Conservation (phyloP, 805 yeast species). For the Peterozyma toletana region DNA sequence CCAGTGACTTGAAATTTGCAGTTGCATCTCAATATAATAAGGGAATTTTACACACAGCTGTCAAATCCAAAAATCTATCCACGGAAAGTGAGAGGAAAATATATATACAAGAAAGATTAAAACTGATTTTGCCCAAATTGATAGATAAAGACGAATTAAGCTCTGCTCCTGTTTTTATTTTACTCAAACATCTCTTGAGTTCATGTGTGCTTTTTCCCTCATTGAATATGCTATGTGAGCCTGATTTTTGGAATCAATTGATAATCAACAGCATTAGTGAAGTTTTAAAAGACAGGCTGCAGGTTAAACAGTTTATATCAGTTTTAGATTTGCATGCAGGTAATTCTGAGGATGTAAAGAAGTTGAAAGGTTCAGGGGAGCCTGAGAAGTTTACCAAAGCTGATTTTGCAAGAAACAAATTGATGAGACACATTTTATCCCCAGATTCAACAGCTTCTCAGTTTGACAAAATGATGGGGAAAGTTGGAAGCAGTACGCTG, state of each 20-base stretch:
- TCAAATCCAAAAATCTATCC: conserved; percentile 28
- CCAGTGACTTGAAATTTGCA: conserved; percentile 30
- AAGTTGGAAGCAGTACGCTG: conserved; percentile 24
- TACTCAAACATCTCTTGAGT: conserved; percentile 59
- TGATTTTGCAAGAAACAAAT: conserved; percentile 11
- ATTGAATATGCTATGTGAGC: conserved; percentile 46
- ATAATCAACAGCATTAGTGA: conserved; percentile 54
- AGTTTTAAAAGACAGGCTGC: conserved; percentile 63
- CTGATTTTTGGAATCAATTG: conserved; percentile 70
- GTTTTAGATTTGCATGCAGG: conserved; percentile 61
- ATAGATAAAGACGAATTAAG: conserved; percentile 37
- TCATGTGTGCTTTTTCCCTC: conserved; percentile 50
- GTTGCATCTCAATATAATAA: conserved; percentile 37
- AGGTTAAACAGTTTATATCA: conserved; percentile 64
- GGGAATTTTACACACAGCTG: conserved; percentile 55
- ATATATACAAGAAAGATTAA: conserved; percentile 39
- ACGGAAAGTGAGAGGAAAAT: conserved; percentile 35
- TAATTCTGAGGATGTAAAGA: background rate
- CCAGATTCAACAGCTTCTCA: conserved; percentile 31
- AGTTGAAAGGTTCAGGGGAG: too few relatives aligned
- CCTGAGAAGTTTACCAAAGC: background rate
- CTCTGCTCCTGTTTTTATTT: conserved; percentile 38
- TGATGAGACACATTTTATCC: conserved; percentile 25
- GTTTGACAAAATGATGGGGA: conserved; percentile 32
- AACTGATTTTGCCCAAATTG: conserved; percentile 38